Base-by-base conservation (phyloP, 768 basidiomycete genomes). In the Amanita pseudoporphyria region DNA sequence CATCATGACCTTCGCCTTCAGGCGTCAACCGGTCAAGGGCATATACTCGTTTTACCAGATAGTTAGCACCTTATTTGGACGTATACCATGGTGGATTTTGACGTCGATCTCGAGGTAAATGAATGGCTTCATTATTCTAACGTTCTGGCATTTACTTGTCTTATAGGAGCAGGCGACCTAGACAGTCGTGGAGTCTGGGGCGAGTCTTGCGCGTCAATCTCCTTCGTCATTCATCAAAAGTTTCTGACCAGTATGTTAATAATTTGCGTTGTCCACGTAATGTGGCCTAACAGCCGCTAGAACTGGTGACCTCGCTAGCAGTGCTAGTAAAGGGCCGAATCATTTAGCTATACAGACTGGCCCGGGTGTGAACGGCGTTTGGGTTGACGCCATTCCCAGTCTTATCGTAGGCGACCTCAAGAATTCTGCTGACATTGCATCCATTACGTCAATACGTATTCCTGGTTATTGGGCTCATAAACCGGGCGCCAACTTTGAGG, bases 381-480 rank as follows among this genome's bases (percentile, higher is more conserved):
- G 78, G 77, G 64, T 78, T 16, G 64, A 68, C 9, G 63, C 69
- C 9, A 66, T 63, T 18, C 67, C 70, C 9, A 58, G 73, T 14
- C 63, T 74, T 21, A 54, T 81, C 13, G 65, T 63, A 0, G 77
- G 72, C 10, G 66, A 71, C 35, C 61, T 81, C 47, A 59, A 67
- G 42, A 53, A 53, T 7, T 75, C 66, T 67, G 72, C 71, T 18
- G 54, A 60, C 1, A 59, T 62, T 18, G 66, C 76, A 10, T 58
- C 62, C 4, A 71, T 78, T 18, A 50, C 63, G 3, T 63, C 74
- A 0, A 60, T 67, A 39, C 67, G 67, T 31, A 67, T 82, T 33
- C 76, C 79, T 12, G 79, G 77, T 6, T 82, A 81, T 56, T 80
- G 78, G 78, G 61, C 69, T 18, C 69, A 74, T 60, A 74, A 72